Evolutionary conservation across 2,329 filamentous ascomycete genomes (phyloP).

Genomic region (Hypoxylon sp.): DNA sequence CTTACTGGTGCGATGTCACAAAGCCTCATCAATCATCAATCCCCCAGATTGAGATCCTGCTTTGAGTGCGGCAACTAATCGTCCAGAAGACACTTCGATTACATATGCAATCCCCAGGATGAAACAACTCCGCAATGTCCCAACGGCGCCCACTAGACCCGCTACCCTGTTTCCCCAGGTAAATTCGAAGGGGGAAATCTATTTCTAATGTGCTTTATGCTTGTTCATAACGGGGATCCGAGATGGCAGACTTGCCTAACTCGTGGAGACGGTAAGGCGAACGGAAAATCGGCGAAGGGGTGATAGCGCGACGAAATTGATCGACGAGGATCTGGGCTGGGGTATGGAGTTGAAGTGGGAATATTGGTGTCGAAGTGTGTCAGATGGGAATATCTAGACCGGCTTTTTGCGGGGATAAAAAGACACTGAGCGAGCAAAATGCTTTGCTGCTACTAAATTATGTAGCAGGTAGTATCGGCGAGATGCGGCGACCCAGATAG

Average conservation of each 20-base stretch:
- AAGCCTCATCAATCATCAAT: constrained; percentile 39
- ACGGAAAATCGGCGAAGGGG: constrained; percentile 27
- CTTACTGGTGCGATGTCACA: constrained; percentile 29
- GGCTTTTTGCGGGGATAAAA: constrained; percentile 43
- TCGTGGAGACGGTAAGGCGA: constrained; percentile 19
- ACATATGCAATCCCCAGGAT: constrained; percentile 11
- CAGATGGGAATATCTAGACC: constrained; percentile 35
- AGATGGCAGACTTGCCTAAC: not conserved
- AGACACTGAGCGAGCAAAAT: constrained; percentile 30
- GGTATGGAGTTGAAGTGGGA: constrained; percentile 35
- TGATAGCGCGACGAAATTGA: constrained; percentile 34
- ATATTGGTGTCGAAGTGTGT: constrained; percentile 31
- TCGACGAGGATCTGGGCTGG: constrained; percentile 36
- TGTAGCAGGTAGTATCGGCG: constrained; percentile 36
- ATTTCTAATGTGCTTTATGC: not conserved
- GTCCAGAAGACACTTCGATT: constrained; percentile 14
- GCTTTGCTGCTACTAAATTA: constrained; percentile 23
- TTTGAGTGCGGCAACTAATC: constrained; percentile 34
- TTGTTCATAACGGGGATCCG: constrained; percentile 14
- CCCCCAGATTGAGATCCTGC: constrained; percentile 38
- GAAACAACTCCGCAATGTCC: not conserved
- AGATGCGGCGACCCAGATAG: constrained; percentile 38
- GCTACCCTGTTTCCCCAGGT: not conserved
- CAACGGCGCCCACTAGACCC: not conserved
- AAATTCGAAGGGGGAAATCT: not conserved